Conservation (phyloP, 768 basidiomycete genomes). For the Mycena olivaceomarginata region DNA sequence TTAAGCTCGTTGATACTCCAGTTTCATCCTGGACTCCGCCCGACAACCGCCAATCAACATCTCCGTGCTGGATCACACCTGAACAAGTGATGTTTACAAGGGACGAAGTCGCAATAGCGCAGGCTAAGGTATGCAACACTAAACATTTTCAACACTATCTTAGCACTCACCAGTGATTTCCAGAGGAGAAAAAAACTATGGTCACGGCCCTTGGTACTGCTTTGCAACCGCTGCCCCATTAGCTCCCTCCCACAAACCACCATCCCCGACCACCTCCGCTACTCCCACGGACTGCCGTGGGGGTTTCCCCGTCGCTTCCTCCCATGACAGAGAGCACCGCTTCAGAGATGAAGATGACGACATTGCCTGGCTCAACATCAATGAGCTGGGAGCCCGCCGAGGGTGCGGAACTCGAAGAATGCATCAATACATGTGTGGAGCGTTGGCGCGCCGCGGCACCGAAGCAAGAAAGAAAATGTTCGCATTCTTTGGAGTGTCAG, state of each 20-base stretch:
- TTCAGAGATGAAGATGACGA: neutral
- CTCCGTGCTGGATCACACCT: neutral
- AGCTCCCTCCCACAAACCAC: no score
- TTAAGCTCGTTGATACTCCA: neutral
- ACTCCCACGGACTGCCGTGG: no score
- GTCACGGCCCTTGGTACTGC: no score
- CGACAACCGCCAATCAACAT: neutral
- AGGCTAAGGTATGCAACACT: no score
- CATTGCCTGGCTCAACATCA: slow-evolving; percentile 13
- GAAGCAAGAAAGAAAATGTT: slow-evolving; percentile 48
- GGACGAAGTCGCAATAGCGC: neutral
- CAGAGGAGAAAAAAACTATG: no score
- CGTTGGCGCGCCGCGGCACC: neutral
- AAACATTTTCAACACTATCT: no score
- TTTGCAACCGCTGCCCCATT: no score
- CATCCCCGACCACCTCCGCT: no score
- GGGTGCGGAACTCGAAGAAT: neutral
- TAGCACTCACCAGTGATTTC: no score
- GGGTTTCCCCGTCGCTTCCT: no score
- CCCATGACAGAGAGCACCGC: no score
- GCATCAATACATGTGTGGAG: slow-evolving; percentile 10
- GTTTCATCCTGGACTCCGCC: neutral
- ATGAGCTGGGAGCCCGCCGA: neutral
- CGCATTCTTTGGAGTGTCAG: slow-evolving; percentile 47
- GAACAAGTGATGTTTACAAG: slow-evolving; percentile 7